Percentiles rank a stretch among this genome's conserved stretches.
Conservation (phyloP, 768 basidiomycete genomes). For the Termitomyces sp. region DNA sequence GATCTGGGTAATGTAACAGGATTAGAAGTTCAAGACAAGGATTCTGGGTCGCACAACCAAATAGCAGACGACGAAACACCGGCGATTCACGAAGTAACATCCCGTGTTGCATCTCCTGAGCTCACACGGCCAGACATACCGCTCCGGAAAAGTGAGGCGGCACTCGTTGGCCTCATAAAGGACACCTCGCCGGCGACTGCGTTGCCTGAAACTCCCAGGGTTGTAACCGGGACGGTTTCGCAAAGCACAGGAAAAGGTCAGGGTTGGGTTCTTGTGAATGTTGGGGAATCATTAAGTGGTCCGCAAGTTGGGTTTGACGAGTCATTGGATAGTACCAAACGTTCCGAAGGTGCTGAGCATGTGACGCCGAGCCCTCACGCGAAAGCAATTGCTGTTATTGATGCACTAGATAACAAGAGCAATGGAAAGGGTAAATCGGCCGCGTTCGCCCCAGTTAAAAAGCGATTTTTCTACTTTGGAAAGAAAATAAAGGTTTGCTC, state of each 20-base stretch:
- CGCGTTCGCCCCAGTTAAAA: slow-evolving; percentile 7
- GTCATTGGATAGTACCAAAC: neutral
- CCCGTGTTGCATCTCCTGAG: slow-evolving; percentile 50
- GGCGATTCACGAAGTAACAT: slow-evolving; percentile 43
- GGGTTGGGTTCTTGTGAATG: slow-evolving; percentile 65
- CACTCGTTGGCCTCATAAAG: slow-evolving; percentile 45
- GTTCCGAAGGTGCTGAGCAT: neutral
- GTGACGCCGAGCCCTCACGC: slow-evolving; percentile 29
- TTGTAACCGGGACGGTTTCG: neutral
- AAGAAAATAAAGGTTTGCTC: slow-evolving; percentile 33
- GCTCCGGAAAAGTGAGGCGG: slow-evolving; percentile 59
- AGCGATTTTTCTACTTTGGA: slow-evolving; percentile 32
- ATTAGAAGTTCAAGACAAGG: neutral
- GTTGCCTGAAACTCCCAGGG: slow-evolving; percentile 4
- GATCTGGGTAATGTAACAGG: slow-evolving; percentile 7
- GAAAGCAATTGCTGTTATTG: slow-evolving; percentile 58
- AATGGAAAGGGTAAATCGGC: slow-evolving; percentile 24
- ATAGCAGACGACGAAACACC: slow-evolving; percentile 20
- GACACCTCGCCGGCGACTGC: slow-evolving; percentile 20
- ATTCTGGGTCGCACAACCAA: slow-evolving; percentile 20
- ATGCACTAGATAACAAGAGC: slow-evolving; percentile 47
- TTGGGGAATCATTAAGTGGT: slow-evolving; percentile 32
- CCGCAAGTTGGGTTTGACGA: slow-evolving; percentile 2
- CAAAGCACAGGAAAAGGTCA: slow-evolving; percentile 30
- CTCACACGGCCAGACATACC: slow-evolving; percentile 36